Percentiles rank a stretch among this genome's conserved stretches.
Conservation (phyloP, 768 basidiomycete species). For the Mycena crocata region DNA sequence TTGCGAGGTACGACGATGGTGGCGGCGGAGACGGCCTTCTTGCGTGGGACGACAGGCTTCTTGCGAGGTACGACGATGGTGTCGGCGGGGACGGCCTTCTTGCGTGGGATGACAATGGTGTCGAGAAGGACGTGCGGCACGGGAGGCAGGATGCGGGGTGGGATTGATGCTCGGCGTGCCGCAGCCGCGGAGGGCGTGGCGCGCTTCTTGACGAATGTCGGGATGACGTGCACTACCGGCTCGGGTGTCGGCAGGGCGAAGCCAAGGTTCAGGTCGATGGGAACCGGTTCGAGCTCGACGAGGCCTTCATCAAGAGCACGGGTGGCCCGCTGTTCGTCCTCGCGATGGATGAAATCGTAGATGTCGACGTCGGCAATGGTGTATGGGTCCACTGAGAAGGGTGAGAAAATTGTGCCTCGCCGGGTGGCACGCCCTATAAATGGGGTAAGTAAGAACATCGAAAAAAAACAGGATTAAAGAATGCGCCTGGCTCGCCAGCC, state of each 20-base stretch:
- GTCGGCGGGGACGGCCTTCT: too few species aligned
- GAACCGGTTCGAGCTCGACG: conserved; percentile 40
- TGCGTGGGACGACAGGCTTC: too few species aligned
- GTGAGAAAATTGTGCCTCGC: neutral
- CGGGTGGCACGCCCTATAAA: neutral
- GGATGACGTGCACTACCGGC: neutral
- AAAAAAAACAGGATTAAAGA: too few species aligned
- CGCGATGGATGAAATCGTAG: neutral
- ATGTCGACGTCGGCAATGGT: neutral
- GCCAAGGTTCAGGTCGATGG: neutral
- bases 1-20: neutral
- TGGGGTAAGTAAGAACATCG: too few species aligned
- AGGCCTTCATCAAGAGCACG: conserved; percentile 32
- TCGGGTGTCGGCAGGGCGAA: neutral
- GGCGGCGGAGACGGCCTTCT: neutral
- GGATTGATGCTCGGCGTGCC: too few species aligned
- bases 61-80: too few species aligned
- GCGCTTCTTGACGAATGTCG: neutral
- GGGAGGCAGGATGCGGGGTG: neutral
- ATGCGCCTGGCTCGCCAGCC: too few species aligned
- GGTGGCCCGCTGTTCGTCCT: conserved; percentile 41
- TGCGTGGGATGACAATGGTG: too few species aligned
- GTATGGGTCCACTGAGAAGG: neutral
- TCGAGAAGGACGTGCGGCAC: neutral
- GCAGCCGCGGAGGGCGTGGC: neutral